Evolutionary conservation across 306 rosid genomes (phyloP), one percentile per base, ranked within the genome.

Genomic region (Fragaria vesca): DNA sequence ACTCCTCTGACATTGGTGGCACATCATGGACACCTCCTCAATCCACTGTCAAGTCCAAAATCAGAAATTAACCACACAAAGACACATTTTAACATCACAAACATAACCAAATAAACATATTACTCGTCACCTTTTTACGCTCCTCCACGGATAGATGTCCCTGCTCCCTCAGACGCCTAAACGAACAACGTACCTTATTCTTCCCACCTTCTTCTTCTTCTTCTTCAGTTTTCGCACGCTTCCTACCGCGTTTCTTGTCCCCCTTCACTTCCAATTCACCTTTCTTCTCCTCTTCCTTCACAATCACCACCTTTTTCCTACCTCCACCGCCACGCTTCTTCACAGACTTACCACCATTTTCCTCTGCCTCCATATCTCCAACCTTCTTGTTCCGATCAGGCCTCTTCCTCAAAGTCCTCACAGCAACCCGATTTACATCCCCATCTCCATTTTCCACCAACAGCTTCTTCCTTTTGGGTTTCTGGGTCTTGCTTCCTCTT

Each of bases 1-100:
- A 81, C 86, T 92, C 86, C 94, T 92, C 82, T 94, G 97, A 60
- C 98, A 92, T 78, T 94, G 97, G 83, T 92, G 98, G 82, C 98
- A 94, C 97, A 90, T 92, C 63, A 77, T 69, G 78, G 84, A 83
- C 20, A 21, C 48, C 54, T 89, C 82, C 75, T 81, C 91, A 26
- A 80, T 69, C 81, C 54, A 84, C 93, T 89, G 89, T 50, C 28
- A n/a, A 57, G 45, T 68, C 26, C 28, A 79, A 32, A 15, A 30
- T 73, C 58, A 28, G 40, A 40, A 47, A 46, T 46, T 46, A 46
- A 15, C 21, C 4, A 51, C 18, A 57, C 2, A 24, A 48, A 42
- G 75, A 12, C 4, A 50, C 45, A 51, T 20, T 6, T 12, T 46
- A 40, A 75, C 30, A 34, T 1, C 26, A 62, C 48, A 46, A 46